These are phyloP conservation scores for Lodderomyces parapsilosis DNA, from an alignment of 1,139 yeast species.

Conservation along the genomic window DNA sequence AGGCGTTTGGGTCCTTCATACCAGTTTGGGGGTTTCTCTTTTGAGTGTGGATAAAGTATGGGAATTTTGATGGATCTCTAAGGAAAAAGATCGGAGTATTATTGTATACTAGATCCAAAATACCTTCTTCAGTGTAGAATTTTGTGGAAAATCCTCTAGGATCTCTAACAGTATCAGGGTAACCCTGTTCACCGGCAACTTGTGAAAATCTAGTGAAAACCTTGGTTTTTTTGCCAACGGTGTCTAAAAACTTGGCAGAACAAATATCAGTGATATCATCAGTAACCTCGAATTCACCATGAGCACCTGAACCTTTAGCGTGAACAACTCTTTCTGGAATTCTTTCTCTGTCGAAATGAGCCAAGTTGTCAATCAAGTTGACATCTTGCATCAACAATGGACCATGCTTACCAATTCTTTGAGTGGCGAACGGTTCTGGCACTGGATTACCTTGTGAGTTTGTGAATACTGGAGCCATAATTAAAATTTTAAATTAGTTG, in stretches of 20 bases:
- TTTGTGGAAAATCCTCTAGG: slow-evolving; percentile 86
- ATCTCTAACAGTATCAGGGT: slow-evolving; percentile 85
- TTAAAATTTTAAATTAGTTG: not conserved
- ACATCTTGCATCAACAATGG: slow-evolving; percentile 77
- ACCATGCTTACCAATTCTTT: slow-evolving; percentile 71
- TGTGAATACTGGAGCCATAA: slow-evolving; percentile 52
- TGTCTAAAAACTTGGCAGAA: slow-evolving; percentile 65
- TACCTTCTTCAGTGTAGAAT: slow-evolving; percentile 85
- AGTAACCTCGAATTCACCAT: slow-evolving; percentile 76
- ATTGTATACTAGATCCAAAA: slow-evolving; percentile 84
- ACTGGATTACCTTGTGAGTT: slow-evolving; percentile 76
- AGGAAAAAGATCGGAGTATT: slow-evolving; percentile 87
- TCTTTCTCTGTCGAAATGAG: slow-evolving; percentile 85
- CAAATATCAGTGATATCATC: slow-evolving; percentile 78
- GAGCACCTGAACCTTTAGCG: slow-evolving; percentile 89
- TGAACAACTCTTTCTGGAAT: slow-evolving; percentile 89
- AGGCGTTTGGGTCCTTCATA: slow-evolving; percentile 72
- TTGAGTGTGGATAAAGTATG: slow-evolving; percentile 84
- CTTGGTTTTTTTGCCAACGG: slow-evolving; percentile 74
- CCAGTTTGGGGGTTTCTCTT: slow-evolving; percentile 81
- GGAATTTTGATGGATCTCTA: slow-evolving; percentile 85
- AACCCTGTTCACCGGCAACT: slow-evolving; percentile 85
- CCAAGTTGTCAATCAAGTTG: slow-evolving; percentile 71
- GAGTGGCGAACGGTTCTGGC: slow-evolving; percentile 66
- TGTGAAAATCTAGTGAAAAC: slow-evolving; percentile 79